phyloP scores from a whole-genome alignment of 345 rosid species.

The Gossypium mustelinum region DNA sequence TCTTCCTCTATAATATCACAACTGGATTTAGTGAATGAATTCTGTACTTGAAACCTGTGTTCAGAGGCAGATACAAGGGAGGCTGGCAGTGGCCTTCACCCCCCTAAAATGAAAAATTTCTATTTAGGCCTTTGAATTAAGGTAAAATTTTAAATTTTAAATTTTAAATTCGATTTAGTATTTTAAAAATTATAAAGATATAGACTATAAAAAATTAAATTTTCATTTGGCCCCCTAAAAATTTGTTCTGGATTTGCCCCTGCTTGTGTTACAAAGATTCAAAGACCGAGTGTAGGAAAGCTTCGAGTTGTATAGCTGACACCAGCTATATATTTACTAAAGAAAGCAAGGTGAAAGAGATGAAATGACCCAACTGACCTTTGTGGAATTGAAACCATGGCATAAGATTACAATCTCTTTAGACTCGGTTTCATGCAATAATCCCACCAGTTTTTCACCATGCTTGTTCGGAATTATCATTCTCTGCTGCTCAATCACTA shows the following conservation, averaged over 20 bases:
- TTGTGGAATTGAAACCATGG: constrained; percentile 66
- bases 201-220: no score
- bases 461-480: constrained; percentile 43
- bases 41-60: neutral
- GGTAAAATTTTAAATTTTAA: no score
- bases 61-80: no score
- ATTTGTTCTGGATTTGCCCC: no score
- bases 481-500: constrained; percentile 25
- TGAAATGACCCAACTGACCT: constrained; percentile 36
- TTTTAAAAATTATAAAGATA: no score
- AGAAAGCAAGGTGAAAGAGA: neutral
- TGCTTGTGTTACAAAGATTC: neutral
- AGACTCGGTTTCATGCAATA: constrained; percentile 70
- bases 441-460: constrained; percentile 66
- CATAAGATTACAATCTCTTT: constrained; percentile 56
- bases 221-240: no score
- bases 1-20: neutral
- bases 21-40: neutral
- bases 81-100: no score
- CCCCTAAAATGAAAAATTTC: no score
- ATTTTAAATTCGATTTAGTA: no score
- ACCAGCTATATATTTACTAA: neutral
- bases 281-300: neutral
- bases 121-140: no score
- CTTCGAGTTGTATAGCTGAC: neutral